Evolutionary conservation across 2,329 filamentous ascomycete genomes (phyloP).

Genomic region (Fusarium sp.): DNA sequence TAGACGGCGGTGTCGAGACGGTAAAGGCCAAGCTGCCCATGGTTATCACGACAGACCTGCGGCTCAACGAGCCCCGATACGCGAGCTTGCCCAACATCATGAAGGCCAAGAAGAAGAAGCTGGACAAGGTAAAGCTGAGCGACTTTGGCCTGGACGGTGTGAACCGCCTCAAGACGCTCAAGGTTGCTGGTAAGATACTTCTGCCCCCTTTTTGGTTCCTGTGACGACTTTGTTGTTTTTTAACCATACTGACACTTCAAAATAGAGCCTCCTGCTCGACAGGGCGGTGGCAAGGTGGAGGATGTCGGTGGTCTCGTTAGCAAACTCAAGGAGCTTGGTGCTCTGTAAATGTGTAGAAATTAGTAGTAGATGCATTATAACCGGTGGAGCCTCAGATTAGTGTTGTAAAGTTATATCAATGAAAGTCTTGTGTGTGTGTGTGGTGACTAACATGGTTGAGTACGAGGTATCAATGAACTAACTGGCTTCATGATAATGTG

Average conservation of each 20-base stretch:
- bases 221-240: background rate
- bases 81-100: slow-evolving; percentile 98
- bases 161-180: slow-evolving; percentile 85
- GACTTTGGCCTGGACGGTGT: slow-evolving; percentile 82
- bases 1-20: slow-evolving; percentile 95
- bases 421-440: background rate
- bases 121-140: slow-evolving; percentile 88
- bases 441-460: background rate
- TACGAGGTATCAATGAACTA: no score
- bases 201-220: background rate
- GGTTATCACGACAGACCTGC: slow-evolving; percentile 93
- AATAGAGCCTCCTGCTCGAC: slow-evolving; percentile 82
- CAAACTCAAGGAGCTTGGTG: slow-evolving; percentile 96
- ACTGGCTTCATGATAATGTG: background rate
- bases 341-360: slow-evolving; percentile 64
- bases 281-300: slow-evolving; percentile 96
- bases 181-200: slow-evolving; percentile 76
- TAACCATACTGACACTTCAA: slow-evolving; percentile 16
- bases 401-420: slow-evolving; percentile 1
- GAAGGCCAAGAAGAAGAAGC: slow-evolving; percentile 99
- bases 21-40: slow-evolving; percentile 85
- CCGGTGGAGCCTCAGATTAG: background rate
- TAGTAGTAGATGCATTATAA: slow-evolving; percentile 1
- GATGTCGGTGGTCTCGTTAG: slow-evolving; percentile 93
- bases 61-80: slow-evolving; percentile 94